These are phyloP conservation scores for Cyclocybe cylindracea DNA, from an alignment of 768 basidiomycete species.

Conservation along the genomic window DNA sequence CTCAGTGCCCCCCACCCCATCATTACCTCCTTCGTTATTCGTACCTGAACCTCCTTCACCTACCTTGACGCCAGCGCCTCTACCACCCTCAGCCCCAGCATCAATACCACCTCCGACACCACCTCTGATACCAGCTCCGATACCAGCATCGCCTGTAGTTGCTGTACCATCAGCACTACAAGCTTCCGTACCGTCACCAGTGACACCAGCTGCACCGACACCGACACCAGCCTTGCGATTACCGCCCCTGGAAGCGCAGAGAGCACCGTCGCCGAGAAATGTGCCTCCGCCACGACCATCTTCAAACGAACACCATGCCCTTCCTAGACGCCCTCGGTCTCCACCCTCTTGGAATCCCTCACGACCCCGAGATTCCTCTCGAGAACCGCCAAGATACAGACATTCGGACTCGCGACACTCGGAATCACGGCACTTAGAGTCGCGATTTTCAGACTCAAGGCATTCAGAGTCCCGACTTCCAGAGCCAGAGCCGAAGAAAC, in stretches of 20 bases:
- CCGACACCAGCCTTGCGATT: slow-evolving; percentile 15
- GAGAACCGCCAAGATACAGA: too few relatives aligned
- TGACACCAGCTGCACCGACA: slow-evolving; percentile 23
- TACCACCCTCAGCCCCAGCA: slow-evolving; percentile 11
- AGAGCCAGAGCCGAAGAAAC: slow-evolving; percentile 21
- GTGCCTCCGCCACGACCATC: slow-evolving; percentile 17
- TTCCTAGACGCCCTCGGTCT: slow-evolving; percentile 21
- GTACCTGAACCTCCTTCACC: slow-evolving; percentile 29
- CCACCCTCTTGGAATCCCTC: slow-evolving; percentile 17
- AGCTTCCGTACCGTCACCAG: slow-evolving; percentile 29
- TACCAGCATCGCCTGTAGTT: slow-evolving; percentile 21
- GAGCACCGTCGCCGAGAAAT: too few relatives aligned
- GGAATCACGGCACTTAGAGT: too few relatives aligned
- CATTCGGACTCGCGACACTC: too few relatives aligned
- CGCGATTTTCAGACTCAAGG: too few relatives aligned
- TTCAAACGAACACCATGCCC: too few relatives aligned
- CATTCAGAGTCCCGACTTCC: neutral
- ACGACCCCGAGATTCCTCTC: too few relatives aligned
- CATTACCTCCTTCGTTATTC: slow-evolving; percentile 32
- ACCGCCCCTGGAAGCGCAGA: slow-evolving; percentile 3
- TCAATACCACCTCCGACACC: slow-evolving; percentile 15
- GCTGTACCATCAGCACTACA: slow-evolving; percentile 33
- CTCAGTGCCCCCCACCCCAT: slow-evolving; percentile 37
- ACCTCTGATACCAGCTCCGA: slow-evolving; percentile 18
- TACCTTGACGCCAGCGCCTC: slow-evolving; percentile 20